Conservation (phyloP, 306 rosid species). For the Clitoria ternatea region DNA sequence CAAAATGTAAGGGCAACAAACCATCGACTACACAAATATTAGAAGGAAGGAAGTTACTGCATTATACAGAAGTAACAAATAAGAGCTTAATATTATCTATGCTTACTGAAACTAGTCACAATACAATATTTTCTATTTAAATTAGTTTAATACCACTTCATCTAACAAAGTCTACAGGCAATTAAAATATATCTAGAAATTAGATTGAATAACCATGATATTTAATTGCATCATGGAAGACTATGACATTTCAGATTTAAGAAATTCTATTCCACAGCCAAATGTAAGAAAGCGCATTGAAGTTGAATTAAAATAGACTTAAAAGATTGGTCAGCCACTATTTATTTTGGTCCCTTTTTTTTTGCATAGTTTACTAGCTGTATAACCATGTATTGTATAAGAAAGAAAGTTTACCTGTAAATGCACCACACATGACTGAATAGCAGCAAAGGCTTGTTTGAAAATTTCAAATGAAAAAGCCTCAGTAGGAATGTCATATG, state of each 20-base stretch:
- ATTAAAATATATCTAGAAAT: slow-evolving; percentile 7
- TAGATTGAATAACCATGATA: slow-evolving; percentile 3
- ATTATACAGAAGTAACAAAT: neutral
- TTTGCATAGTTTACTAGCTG: neutral
- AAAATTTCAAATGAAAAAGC: slow-evolving; percentile 96
- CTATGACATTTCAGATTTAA: slow-evolving; percentile 11
- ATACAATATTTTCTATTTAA: neutral
- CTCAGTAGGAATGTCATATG: slow-evolving; percentile 93
- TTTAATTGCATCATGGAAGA: slow-evolving; percentile 8
- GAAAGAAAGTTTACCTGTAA: slow-evolving; percentile 59
- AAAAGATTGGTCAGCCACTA: neutral
- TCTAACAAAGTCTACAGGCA: neutral
- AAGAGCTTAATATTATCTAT: neutral
- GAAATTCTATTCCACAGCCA: neutral
- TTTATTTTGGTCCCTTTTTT: neutral
- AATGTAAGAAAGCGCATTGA: neutral
- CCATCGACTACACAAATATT: neutral
- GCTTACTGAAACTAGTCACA: neutral
- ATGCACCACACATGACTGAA: slow-evolving; percentile 98
- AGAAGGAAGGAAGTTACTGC: slow-evolving; percentile 1
- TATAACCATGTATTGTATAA: neutral
- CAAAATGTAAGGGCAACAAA: neutral
- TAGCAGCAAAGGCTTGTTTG: slow-evolving; percentile 97
- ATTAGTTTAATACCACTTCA: slow-evolving; percentile 12
- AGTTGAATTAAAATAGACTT: neutral